A percentile compares a stretch with the other conserved stretches of the same genome.
These are phyloP conservation scores for Silene noctiflora DNA, from an alignment of 179 eudicot genomes.

Conservation along the genomic window DNA sequence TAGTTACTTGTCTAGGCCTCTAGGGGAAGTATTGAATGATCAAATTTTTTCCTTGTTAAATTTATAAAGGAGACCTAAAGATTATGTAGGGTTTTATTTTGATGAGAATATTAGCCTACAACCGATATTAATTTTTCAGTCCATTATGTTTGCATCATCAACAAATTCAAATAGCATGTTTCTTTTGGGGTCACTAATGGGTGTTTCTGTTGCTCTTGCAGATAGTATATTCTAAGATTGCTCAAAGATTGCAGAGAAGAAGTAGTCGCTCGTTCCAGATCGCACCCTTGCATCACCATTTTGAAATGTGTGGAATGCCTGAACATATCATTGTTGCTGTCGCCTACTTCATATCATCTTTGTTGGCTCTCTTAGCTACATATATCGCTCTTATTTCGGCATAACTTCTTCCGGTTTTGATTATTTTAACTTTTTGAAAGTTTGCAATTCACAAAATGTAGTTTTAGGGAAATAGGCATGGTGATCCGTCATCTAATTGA, in stretches of 20 bases:
- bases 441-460: background rate
- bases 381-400: conserved; percentile 75
- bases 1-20: too few species aligned
- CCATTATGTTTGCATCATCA: too few species aligned
- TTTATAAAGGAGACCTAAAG: too few species aligned
- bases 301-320: conserved; percentile 54
- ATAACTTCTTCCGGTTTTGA: conserved; percentile 21
- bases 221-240: conserved; percentile 47
- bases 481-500: too few species aligned
- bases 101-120: too few species aligned
- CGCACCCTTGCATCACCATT: conserved; percentile 71
- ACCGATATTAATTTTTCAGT: too few species aligned
- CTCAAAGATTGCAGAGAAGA: conserved; percentile 37
- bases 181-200: background rate
- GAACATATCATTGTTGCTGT: conserved; percentile 60
- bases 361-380: conserved; percentile 58
- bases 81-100: too few species aligned
- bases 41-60: too few species aligned
- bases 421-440: background rate
- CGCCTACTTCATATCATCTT: conserved; percentile 52
- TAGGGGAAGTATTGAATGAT: too few species aligned
- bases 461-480: background rate
- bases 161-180: too few species aligned
- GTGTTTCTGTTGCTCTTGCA: conserved; percentile 24
- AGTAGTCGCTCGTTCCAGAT: conserved; percentile 41